Evolutionary conservation across 2,329 filamentous ascomycete genomes (phyloP), one percentile per base, ranked within the genome.

Genomic region (Pochonia chlamydosporia): DNA sequence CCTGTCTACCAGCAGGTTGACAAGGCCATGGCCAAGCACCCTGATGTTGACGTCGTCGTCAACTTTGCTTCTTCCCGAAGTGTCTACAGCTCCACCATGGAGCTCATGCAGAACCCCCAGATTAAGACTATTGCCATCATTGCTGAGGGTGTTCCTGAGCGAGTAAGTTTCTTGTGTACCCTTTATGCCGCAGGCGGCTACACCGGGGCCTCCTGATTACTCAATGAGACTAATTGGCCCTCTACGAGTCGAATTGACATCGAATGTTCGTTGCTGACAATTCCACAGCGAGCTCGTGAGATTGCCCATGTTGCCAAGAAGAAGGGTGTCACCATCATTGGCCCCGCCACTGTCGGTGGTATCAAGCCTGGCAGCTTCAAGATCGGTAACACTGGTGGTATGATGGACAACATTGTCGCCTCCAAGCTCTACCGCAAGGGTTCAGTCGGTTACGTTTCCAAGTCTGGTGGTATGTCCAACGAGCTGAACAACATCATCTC

Each of bases 401-500:
- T 99, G 93, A 99, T 99, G 93, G 93, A 99, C 82, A 99, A 99
- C 83, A 99, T 99, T 64, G 93, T 99, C 56, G 90, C 93, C 60
- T 97, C 93, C 70, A 99, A 99, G 85, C 89, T 99, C 52, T 99
- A 99, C 85, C 92, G 93, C 74, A 93, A 93, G 76, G 93, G 93
- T 62, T 97, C 93, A 60, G 91, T 99, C 58, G 93, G 89, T 62
- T 99, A 99, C 73, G 93, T 99, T 72, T 97, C 92, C 81, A 99
- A 99, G 82, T 99, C 93, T 50, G 93, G 93, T 68, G 93, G 93
- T 76, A 99, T 99, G 93, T 97, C 93, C 73, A 99, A 99, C 81
- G 93, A 99, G 79, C 77, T 99, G 65, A 99, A 99, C 87, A 99
- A 99, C 84, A 97, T 99, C 72, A 87, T 99, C 64, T 82, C 91